Base-by-base conservation (phyloP, 257 asterid genomes). In the Scutellaria barbata region DNA sequence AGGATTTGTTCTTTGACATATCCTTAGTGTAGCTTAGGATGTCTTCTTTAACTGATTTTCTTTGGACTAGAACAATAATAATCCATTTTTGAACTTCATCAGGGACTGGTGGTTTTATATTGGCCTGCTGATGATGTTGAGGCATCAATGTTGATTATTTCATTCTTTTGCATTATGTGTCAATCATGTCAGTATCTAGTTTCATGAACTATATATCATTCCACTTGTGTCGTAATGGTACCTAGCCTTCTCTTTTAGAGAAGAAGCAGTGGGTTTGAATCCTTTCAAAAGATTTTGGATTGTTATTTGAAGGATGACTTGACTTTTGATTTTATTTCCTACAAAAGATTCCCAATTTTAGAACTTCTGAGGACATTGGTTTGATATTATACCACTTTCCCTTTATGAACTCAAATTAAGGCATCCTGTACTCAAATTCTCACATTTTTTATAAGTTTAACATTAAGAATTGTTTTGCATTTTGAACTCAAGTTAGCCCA, bases 331-430 rank as follows among this genome's bases (percentile, higher is more conserved):
- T 25, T 51, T 41, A 10, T 39, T 37, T 66, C 60, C 41, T 25
- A 6, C 46, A 63, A 18, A 16, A 56, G 6, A 35, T 47, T 58
- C 33, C 25, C 53, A 30, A 58, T 5, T 52, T 33, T 17, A 55
- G 17, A 16, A 64, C 33, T 12, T 73, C 14, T 40, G 58, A n/a
- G 40, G 65, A 52, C 7, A 20, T 52, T 7, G n/a, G 65, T 57
- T 22, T 42, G 58, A 42, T 45, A 18, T 47, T 46, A 55, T 8
- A 68, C 39, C n/a, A 7, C 17, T 37, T 35, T 41, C 35, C 13
- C 18, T 16, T 30, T 71, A 18, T 46, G 50, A 30, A 57, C 60
- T 46, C 33, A 10, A 10, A 43, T 42, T 11, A 33, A 9, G 66
- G 37, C 8, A 55, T 45, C 59, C 59, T 48, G 30, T 2, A 2